Conservation (phyloP, 192 early-diverging fungal genomes). For the Entomortierella lignicola region DNA sequence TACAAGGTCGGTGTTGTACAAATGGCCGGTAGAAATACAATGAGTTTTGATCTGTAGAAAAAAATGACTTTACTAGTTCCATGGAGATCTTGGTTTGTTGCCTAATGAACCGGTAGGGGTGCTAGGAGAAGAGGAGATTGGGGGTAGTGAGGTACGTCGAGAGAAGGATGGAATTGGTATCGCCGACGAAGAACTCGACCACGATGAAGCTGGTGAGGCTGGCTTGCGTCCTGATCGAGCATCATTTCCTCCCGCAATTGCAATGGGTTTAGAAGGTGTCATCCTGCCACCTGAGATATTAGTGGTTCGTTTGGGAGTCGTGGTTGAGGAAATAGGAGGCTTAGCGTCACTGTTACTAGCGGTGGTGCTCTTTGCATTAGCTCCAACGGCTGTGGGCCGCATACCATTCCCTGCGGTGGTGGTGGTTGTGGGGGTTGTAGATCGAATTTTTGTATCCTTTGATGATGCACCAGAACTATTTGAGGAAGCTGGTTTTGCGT, state of each 20-base stretch:
- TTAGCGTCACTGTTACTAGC: background rate
- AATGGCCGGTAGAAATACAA: background rate
- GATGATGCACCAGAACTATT: background rate
- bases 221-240: slow-evolving; percentile 14
- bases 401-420: background rate
- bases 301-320: background rate
- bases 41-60: background rate
- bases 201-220: slow-evolving; percentile 21
- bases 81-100: slow-evolving; percentile 3
- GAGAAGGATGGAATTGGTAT: background rate
- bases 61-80: background rate
- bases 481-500: slow-evolving; percentile 8
- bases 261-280: slow-evolving; percentile 8
- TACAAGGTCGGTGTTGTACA: background rate
- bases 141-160: slow-evolving; percentile 19
- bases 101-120: background rate
- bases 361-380: too few relatives aligned
- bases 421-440: background rate
- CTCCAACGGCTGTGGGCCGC: too few relatives aligned
- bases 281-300: background rate
- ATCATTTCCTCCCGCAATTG: background rate
- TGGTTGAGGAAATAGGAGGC: background rate
- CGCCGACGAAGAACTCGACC: background rate
- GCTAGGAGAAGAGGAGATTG: background rate
- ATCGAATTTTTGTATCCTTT: slow-evolving; percentile 1